A percentile compares a stretch with the other conserved stretches of the same genome.
Evolutionary conservation across 1,139 yeast genomes (phyloP).

Genomic region (Chernovozyma sophiae-reginae): DNA sequence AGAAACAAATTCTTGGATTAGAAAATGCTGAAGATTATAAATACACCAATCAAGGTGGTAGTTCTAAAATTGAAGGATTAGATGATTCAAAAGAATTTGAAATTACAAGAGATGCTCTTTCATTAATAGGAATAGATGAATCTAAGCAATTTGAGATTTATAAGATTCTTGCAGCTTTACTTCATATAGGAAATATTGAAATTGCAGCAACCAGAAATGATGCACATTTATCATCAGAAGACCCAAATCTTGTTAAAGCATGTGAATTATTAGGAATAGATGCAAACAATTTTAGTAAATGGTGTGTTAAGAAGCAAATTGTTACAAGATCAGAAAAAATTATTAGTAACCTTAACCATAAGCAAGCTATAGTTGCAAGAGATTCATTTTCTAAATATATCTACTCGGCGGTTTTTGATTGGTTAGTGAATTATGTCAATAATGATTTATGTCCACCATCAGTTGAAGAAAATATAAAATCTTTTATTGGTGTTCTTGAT

Average conservation of each 20-base stretch:
- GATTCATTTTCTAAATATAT: constrained; percentile 95
- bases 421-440: constrained; percentile 87
- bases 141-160: constrained; percentile 67
- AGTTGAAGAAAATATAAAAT: constrained; percentile 51
- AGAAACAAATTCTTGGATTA: constrained; percentile 57
- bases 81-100: constrained; percentile 78
- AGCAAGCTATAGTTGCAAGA: constrained; percentile 87
- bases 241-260: constrained; percentile 78
- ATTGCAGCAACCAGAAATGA: constrained; percentile 83
- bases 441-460: constrained; percentile 75
- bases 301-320: constrained; percentile 93
- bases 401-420: constrained; percentile 88
- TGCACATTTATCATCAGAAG: constrained; percentile 79
- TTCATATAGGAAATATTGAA: constrained; percentile 91
- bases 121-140: constrained; percentile 68
- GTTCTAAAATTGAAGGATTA: constrained; percentile 65
- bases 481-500: constrained; percentile 95
- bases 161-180: constrained; percentile 78
- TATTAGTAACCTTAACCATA: constrained; percentile 73
- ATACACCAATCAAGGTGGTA: constrained; percentile 90
- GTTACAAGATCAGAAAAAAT: constrained; percentile 91
- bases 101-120: constrained; percentile 70
- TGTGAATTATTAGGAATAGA: constrained; percentile 84
- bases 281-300: constrained; percentile 70
- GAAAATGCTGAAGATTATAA: constrained; percentile 63